Evolutionary conservation across 129 eudicot species (phyloP), one percentile per base, ranked within the genome.

Genomic region (Escallonia rubra): DNA sequence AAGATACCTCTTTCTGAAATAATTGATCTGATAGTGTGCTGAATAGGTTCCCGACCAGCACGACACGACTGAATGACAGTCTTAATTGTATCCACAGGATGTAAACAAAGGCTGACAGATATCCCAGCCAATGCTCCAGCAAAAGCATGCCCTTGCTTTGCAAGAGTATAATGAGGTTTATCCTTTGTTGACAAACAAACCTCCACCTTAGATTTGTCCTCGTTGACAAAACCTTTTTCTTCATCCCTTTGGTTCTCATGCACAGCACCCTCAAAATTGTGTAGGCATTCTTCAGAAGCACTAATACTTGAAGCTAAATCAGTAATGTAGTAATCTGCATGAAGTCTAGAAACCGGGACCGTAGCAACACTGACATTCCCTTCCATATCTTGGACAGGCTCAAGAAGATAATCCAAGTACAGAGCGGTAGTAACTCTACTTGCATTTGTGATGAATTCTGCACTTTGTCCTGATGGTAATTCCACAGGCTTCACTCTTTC

Each of bases 81-180:
- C 77, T 93, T 93, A 44, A 93, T 68, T 50, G 99, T 93, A 86
- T 93, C 99, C 69, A 93, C 71, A 38, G 99, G 99, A 78, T 93
- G 96, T 64, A 93, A 74, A 77, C 95, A 93, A 58, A 89, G 80
- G 75, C 99, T 93, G 46, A 93, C 99, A 80, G 85, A 80, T 55
- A 85, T 65, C 64, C 98, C 98, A 48, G 98, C 92, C 76, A 89
- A 84, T 71, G 98, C 98, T 72, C 98, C 96, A 34, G 98, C 91
- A 80, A 82, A 81, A 61, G 98, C 98, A 89, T 93, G 98, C 64
- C 84, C 95, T 75, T 86, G 86, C 71, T 81, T 87, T 65, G 96
- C 96, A 68, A 80, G 72, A 23, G 61, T 53, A 40, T 72, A 66
- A 60, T 63, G 69, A 48, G 69, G 79, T 67, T 69, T 86, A 69